Percentiles rank a stretch among this genome's conserved stretches.
Evolutionary conservation across 768 basidiomycete species (phyloP).

Genomic region (Russula emetica): DNA sequence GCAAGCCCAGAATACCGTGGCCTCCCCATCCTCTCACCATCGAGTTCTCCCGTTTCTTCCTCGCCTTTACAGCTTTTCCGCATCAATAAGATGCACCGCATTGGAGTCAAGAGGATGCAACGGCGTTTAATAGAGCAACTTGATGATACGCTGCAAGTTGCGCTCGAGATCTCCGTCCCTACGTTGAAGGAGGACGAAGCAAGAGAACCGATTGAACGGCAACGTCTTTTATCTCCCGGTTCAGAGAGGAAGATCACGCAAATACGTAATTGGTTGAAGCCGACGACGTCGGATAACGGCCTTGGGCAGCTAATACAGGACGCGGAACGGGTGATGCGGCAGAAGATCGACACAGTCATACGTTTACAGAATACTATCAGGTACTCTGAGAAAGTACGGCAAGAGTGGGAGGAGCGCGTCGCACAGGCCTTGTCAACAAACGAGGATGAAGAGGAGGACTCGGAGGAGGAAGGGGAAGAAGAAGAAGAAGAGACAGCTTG

Average conservation of each 20-base stretch:
- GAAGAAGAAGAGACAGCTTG: slow-evolving; percentile 19
- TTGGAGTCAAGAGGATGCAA: slow-evolving; percentile 77
- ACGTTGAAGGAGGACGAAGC: slow-evolving; percentile 88
- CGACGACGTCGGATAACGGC: slow-evolving; percentile 79
- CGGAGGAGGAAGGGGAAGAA: slow-evolving; percentile 31
- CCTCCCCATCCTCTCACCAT: slow-evolving; percentile 74
- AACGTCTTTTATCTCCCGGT: slow-evolving; percentile 80
- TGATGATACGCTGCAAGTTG: slow-evolving; percentile 77
- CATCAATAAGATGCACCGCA: slow-evolving; percentile 64
- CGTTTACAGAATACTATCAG: slow-evolving; percentile 96
- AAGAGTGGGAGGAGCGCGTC: slow-evolving; percentile 93
- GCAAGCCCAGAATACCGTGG: slow-evolving; percentile 79
- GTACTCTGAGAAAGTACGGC: slow-evolving; percentile 94
- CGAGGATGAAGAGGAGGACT: slow-evolving; percentile 50
- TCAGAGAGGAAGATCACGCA: slow-evolving; percentile 85
- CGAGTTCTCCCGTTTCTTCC: slow-evolving; percentile 63
- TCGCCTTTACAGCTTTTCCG: slow-evolving; percentile 78
- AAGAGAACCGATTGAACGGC: slow-evolving; percentile 88
- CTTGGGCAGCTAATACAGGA: slow-evolving; percentile 80
- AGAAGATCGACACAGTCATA: slow-evolving; percentile 92
- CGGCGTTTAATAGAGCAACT: slow-evolving; percentile 79
- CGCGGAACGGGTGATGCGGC: slow-evolving; percentile 81
- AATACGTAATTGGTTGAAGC: slow-evolving; percentile 83
- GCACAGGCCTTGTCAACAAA: slow-evolving; percentile 57
- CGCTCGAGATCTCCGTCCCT: slow-evolving; percentile 79